phyloP scores from a whole-genome alignment of 768 basidiomycete genomes.

The Tricholoma hemisulphureum region DNA sequence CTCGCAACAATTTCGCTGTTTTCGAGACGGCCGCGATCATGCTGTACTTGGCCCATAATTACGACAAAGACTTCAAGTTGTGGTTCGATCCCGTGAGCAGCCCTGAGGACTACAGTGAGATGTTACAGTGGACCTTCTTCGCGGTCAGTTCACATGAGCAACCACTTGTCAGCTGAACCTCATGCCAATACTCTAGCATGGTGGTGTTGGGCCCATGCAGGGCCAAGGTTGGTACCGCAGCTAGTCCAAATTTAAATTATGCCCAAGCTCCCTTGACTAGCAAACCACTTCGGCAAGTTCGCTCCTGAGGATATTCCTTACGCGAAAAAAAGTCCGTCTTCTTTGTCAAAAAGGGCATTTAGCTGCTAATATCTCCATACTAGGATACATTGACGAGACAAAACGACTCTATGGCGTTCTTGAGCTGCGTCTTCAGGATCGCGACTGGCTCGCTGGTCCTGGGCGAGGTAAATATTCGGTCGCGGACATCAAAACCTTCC shows the following conservation, averaged over 20 bases:
- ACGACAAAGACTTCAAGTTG: constrained; percentile 74
- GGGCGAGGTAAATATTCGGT: constrained; percentile 66
- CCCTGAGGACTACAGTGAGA: constrained; percentile 64
- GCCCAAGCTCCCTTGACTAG: constrained; percentile 19
- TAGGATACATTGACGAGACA: constrained; percentile 79
- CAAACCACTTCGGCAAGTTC: constrained; percentile 64
- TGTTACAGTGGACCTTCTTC: constrained; percentile 87
- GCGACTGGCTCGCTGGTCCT: constrained; percentile 80
- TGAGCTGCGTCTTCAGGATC: constrained; percentile 64
- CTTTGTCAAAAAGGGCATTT: too few species aligned
- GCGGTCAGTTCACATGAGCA: constrained; percentile 41
- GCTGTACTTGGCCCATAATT: constrained; percentile 75
- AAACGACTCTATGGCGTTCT: constrained; percentile 80
- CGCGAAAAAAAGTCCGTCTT: constrained; percentile 53
- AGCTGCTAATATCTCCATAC: background rate
- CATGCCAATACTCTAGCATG: constrained; percentile 53
- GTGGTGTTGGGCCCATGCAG: constrained; percentile 85
- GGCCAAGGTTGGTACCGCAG: constrained; percentile 51
- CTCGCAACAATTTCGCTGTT: constrained; percentile 58
- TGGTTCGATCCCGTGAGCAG: constrained; percentile 54
- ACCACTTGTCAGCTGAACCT: background rate
- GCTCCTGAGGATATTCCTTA: constrained; percentile 72
- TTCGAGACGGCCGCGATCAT: constrained; percentile 84
- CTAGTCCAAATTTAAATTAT: background rate
- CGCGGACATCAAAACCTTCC: constrained; percentile 68